A percentile compares a stretch with the other conserved stretches of the same genome.
phyloP scores from a whole-genome alignment of 495 filamentous ascomycete genomes.

The Talaromyces thailandensis region DNA sequence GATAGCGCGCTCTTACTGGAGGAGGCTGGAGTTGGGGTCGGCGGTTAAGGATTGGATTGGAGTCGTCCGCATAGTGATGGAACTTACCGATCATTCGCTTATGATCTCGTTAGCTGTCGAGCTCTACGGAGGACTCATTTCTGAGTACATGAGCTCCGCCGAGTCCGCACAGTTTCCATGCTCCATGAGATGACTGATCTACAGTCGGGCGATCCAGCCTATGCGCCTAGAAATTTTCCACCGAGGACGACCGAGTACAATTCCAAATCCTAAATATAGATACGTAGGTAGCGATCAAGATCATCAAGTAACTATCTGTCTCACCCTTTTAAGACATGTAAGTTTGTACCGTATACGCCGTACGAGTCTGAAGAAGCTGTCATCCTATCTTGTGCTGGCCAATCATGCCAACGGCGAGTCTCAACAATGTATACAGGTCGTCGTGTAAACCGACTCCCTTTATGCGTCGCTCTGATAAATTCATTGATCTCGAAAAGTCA shows the following conservation, averaged over 20 bases:
- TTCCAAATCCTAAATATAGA: not conserved
- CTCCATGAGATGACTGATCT: not conserved
- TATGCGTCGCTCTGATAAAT: not conserved
- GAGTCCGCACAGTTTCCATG: not conserved
- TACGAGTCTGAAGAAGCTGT: not conserved
- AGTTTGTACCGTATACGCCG: not conserved
- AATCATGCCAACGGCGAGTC: not conserved
- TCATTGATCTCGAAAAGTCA: not conserved
- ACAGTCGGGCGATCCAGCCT: not conserved
- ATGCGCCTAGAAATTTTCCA: not conserved
- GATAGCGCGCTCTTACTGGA: not conserved
- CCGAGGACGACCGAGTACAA: not conserved
- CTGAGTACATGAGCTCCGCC: not conserved
- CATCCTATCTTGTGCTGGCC: not conserved
- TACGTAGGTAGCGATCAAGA: too few species aligned
- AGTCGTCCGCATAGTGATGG: not conserved
- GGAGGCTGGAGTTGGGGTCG: not conserved
- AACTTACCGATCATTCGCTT: not conserved
- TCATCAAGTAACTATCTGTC: not conserved
- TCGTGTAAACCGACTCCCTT: not conserved
- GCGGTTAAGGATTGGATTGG: conserved; percentile 1
- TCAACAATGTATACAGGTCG: not conserved
- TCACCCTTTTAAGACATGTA: not conserved
- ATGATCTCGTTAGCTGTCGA: not conserved
- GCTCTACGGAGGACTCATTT: not conserved